Conservation (phyloP, 345 rosid species). For the Gossypium sturtianum region DNA sequence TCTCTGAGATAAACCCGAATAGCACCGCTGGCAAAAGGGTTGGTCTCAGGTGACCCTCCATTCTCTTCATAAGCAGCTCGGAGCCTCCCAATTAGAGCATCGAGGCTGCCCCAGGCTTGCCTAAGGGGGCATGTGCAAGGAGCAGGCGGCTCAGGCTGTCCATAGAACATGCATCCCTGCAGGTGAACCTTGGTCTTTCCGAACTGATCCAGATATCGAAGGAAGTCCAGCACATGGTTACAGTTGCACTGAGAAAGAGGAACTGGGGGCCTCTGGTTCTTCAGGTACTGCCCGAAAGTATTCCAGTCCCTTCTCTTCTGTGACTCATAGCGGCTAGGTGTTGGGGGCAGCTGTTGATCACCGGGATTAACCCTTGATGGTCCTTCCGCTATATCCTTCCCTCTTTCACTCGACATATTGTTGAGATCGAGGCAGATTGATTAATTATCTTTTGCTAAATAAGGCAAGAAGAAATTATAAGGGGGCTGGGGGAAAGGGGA, state of each 20-base stretch:
- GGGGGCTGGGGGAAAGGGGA: neutral
- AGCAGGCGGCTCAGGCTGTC: slow-evolving; percentile 88
- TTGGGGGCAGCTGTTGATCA: slow-evolving; percentile 22
- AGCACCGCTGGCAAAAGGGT: slow-evolving; percentile 73
- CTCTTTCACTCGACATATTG: slow-evolving; percentile 42
- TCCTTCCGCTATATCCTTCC: slow-evolving; percentile 36
- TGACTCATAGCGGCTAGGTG: slow-evolving; percentile 63
- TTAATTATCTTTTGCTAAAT: slow-evolving; percentile 17
- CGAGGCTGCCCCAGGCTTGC: slow-evolving; percentile 94
- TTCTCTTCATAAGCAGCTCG: slow-evolving; percentile 88
- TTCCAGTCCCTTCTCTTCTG: slow-evolving; percentile 67
- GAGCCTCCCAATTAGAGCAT: slow-evolving; percentile 84
- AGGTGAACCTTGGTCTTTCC: slow-evolving; percentile 64
- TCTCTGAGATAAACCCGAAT: slow-evolving; percentile 71
- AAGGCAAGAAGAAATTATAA: slow-evolving; percentile 19
- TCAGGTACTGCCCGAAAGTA: slow-evolving; percentile 58
- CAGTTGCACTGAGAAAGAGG: slow-evolving; percentile 49
- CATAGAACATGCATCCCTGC: slow-evolving; percentile 72
- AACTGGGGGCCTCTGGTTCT: slow-evolving; percentile 57
- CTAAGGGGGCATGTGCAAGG: slow-evolving; percentile 82
- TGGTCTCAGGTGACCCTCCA: slow-evolving; percentile 71
- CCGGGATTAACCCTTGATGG: slow-evolving; percentile 17
- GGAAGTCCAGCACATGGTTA: slow-evolving; percentile 53
- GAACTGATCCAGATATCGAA: slow-evolving; percentile 56
- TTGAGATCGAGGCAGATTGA: slow-evolving; percentile 11